Percentiles rank a stretch among this genome's conserved stretches.
phyloP scores from a whole-genome alignment of 371 early-diverging fungal genomes.

The Apophysomyces trapeziformis region DNA sequence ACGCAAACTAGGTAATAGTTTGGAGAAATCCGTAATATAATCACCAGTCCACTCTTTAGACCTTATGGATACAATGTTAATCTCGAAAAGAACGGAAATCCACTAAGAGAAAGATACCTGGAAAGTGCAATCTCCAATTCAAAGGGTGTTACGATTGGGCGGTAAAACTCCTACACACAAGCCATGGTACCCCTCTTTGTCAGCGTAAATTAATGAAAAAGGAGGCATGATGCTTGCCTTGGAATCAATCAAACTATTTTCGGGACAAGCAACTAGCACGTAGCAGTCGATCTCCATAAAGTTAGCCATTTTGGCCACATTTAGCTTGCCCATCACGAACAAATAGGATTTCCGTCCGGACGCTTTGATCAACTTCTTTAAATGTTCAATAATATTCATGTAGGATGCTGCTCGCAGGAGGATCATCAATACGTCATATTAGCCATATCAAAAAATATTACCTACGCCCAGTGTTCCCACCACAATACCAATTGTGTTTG shows the following conservation, averaged over 20 bases:
- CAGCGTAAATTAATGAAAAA: conserved; percentile 6
- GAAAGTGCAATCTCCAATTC: conserved; percentile 85
- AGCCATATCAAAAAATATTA: conserved; percentile 39
- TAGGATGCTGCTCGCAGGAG: conserved; percentile 68
- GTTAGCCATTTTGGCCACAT: conserved; percentile 94
- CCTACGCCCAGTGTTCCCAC: conserved; percentile 95
- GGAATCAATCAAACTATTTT: conserved; percentile 91
- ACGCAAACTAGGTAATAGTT: conserved; percentile 56
- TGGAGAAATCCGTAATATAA: conserved; percentile 75
- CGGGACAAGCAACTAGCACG: conserved; percentile 93
- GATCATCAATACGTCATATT: background rate
- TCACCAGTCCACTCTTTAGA: conserved; percentile 78
- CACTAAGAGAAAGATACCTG: conserved; percentile 30
- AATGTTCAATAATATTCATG: conserved; percentile 75
- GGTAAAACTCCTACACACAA: conserved; percentile 74
- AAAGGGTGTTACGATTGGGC: conserved; percentile 92
- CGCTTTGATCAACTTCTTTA: conserved; percentile 76
- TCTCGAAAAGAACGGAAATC: background rate
- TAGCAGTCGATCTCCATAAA: conserved; percentile 93
- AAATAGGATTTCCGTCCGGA: conserved; percentile 85
- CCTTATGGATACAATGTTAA: conserved; percentile 27
- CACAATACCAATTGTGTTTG: conserved; percentile 91
- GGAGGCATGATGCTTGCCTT: conserved; percentile 43
- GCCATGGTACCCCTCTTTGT: conserved; percentile 10
- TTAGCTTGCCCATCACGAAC: conserved; percentile 95